Evolutionary conservation across 2,329 filamentous ascomycete species (phyloP).

Genomic region (Decorospora gaudefroyi): DNA sequence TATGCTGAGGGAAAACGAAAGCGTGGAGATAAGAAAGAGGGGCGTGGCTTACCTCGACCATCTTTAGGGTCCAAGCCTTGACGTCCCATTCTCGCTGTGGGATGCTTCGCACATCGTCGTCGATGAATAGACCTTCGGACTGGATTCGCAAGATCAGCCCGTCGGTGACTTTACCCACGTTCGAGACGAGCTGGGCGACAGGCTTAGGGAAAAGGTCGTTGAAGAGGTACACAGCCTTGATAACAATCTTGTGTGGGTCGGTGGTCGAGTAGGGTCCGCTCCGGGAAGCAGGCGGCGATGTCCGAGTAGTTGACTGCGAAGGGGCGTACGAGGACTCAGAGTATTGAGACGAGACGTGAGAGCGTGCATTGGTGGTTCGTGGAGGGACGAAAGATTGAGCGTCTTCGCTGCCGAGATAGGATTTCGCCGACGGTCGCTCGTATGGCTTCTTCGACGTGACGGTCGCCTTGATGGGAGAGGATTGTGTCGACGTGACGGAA

Average conservation of each 20-base stretch:
- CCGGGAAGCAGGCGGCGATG: constrained; percentile 79
- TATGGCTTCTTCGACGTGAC: constrained; percentile 51
- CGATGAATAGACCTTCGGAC: constrained; percentile 93
- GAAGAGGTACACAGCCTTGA: constrained; percentile 90
- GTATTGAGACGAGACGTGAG: constrained; percentile 57
- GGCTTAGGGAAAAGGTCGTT: constrained; percentile 90
- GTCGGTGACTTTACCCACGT: constrained; percentile 83
- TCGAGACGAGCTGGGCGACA: constrained; percentile 84
- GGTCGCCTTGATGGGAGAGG: constrained; percentile 48
- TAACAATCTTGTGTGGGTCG: constrained; percentile 94
- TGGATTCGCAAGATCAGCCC: constrained; percentile 90
- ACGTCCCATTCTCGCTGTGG: constrained; percentile 98
- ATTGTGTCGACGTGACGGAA: constrained; percentile 44
- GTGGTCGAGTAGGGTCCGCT: constrained; percentile 81
- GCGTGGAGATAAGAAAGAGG: neutral
- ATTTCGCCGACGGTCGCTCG: constrained; percentile 59
- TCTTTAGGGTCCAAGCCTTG: constrained; percentile 95
- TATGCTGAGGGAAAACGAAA: constrained; percentile 1
- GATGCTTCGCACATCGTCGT: constrained; percentile 88
- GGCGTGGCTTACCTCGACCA: constrained; percentile 67
- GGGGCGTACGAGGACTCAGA: constrained; percentile 87
- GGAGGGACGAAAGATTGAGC: constrained; percentile 3
- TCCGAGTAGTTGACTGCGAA: constrained; percentile 80
- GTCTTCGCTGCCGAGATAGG: constrained; percentile 60
- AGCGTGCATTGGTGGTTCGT: constrained; percentile 41